A percentile compares a stretch with the other conserved stretches of the same genome.
phyloP scores from a whole-genome alignment of 1,284 basidiomycete species.

The Cryptococcus depauperatus region DNA sequence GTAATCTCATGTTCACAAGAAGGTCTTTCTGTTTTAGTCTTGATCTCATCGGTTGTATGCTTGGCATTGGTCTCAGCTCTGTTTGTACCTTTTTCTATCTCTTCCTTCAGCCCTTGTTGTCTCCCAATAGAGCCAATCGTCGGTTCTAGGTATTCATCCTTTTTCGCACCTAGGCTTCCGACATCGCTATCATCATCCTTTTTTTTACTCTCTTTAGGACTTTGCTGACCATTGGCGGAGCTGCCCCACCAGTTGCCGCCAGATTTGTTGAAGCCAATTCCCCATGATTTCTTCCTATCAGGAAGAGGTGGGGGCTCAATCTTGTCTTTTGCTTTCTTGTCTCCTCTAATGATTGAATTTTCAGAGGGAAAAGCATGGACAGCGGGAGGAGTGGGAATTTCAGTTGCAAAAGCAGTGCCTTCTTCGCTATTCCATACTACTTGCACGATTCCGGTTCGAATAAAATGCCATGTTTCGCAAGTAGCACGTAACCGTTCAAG shows the following conservation, averaged over 20 bases:
- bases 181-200: neutral
- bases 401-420: constrained; percentile 21
- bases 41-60: neutral
- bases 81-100: constrained; percentile 5
- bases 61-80: constrained; percentile 5
- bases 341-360: neutral
- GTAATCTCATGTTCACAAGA: neutral
- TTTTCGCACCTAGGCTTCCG: constrained; percentile 13
- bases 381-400: neutral
- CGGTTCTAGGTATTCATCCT: constrained; percentile 1
- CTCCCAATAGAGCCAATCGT: constrained; percentile 10
- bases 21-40: neutral
- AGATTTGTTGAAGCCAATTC: constrained; percentile 32
- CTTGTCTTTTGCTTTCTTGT: neutral
- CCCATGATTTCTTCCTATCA: constrained; percentile 30
- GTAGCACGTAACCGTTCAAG: constrained; percentile 61
- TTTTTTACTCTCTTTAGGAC: constrained; percentile 3
- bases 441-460: constrained; percentile 70
- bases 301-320: constrained; percentile 14
- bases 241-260: too few species aligned
- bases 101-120: constrained; percentile 4
- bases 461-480: constrained; percentile 83
- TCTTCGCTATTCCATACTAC: constrained; percentile 76
- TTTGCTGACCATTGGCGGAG: neutral
- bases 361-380: neutral